Percentiles rank a stretch among this genome's conserved stretches.
Conservation (phyloP, 2,329 filamentous ascomycete genomes). For the Scedosporium dehoogii region DNA sequence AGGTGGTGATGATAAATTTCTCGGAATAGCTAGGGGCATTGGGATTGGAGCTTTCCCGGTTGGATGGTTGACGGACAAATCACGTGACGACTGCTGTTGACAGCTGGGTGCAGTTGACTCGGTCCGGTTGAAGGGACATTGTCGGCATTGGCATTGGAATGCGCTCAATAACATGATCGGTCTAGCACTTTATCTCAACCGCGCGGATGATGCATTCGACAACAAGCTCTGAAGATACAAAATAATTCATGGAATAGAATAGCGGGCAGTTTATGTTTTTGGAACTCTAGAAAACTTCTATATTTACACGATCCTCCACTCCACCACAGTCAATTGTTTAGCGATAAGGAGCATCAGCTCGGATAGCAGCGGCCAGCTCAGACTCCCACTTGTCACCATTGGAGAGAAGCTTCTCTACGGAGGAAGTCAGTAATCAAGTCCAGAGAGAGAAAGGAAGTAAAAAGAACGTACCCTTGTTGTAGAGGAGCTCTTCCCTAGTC, state of each 20-base stretch:
- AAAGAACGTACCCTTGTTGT: constrained; percentile 64
- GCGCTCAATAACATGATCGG: not conserved
- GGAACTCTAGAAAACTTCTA: constrained; percentile 2
- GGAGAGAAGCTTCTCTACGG: constrained; percentile 65
- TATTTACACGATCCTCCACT: constrained; percentile 3
- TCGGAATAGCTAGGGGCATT: constrained; percentile 6
- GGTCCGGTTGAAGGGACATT: not conserved
- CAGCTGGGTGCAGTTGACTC: not conserved
- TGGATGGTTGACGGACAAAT: not conserved
- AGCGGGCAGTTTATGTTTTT: not conserved
- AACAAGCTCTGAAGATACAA: not conserved
- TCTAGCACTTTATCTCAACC: not conserved
- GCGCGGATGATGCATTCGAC: not conserved
- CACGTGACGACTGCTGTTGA: not conserved
- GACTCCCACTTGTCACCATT: constrained; percentile 98
- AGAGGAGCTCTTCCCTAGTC: constrained; percentile 83
- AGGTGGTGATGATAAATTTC: constrained; percentile 7
- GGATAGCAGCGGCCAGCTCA: constrained; percentile 82
- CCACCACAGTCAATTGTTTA: constrained; percentile 30
- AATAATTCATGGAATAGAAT: not conserved
- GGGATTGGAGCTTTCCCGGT: constrained; percentile 1
- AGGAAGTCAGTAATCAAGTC: constrained; percentile 14
- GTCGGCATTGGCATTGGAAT: not conserved
- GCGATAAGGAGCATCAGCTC: constrained; percentile 88
- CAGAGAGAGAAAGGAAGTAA: constrained; percentile 16